A percentile compares a stretch with the other conserved stretches of the same genome.
These are phyloP conservation scores for Aspergillus sp. DNA, from an alignment of 2,329 filamentous ascomycete species.

Conservation along the genomic window DNA sequence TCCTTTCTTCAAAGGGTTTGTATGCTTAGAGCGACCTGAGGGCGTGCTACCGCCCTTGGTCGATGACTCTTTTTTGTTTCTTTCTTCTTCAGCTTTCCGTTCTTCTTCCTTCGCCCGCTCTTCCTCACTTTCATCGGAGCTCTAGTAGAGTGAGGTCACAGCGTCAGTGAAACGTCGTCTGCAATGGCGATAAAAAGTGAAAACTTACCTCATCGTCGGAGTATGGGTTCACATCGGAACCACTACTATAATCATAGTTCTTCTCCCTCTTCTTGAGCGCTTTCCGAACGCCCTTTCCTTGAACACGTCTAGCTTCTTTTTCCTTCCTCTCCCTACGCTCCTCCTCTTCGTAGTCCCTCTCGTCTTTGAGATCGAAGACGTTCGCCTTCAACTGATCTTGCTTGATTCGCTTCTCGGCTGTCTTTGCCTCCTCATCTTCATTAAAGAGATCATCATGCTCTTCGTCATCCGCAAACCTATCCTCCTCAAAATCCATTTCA, in stretches of 20 bases:
- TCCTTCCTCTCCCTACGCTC: slow-evolving; percentile 58
- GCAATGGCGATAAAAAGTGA: slow-evolving; percentile 4
- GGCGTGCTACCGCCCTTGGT: slow-evolving; percentile 66
- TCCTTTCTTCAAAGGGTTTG: slow-evolving; percentile 46
- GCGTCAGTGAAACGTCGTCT: slow-evolving; percentile 17
- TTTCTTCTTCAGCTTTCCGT: slow-evolving; percentile 53
- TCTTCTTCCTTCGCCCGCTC: slow-evolving; percentile 57
- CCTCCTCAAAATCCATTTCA: slow-evolving; percentile 62
- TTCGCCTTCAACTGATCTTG: slow-evolving; percentile 82
- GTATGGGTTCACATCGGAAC: slow-evolving; percentile 54
- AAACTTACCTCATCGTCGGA: slow-evolving; percentile 45
- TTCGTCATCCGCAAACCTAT: slow-evolving; percentile 80
- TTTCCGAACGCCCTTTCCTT: slow-evolving; percentile 73
- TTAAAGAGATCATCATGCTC: slow-evolving; percentile 71
- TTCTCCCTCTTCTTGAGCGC: slow-evolving; percentile 77
- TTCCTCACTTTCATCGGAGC: slow-evolving; percentile 58
- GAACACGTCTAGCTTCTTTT: slow-evolving; percentile 60
- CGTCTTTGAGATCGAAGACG: slow-evolving; percentile 69
- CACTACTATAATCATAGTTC: slow-evolving; percentile 77
- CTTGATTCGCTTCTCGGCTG: slow-evolving; percentile 65
- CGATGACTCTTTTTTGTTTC: slow-evolving; percentile 47
- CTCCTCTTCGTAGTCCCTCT: slow-evolving; percentile 62
- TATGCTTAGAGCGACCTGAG: slow-evolving; percentile 51
- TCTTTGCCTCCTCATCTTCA: slow-evolving; percentile 72
- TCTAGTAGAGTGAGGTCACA: slow-evolving; percentile 28